These are phyloP conservation scores for Rosa lucieae DNA, from an alignment of 306 rosid species.

Conservation along the genomic window DNA sequence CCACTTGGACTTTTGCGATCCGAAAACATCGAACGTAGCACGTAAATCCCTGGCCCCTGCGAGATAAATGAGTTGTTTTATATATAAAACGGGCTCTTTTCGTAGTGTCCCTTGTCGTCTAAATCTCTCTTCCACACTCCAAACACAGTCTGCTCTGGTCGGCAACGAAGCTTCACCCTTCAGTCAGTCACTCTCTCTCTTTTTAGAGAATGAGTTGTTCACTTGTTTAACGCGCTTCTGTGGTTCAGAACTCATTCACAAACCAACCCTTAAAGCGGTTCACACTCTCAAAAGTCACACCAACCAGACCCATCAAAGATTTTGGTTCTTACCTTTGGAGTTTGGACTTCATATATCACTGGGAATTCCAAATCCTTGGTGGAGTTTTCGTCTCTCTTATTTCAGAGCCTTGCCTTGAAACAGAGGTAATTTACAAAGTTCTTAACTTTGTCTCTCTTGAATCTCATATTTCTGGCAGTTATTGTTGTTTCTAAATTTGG, in stretches of 20 bases:
- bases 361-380: not conserved
- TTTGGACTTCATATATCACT: constrained; percentile 7
- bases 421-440: not conserved
- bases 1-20: constrained; percentile 22
- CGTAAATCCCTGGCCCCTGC: not conserved
- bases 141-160: constrained; percentile 29
- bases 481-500: not conserved
- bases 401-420: constrained; percentile 3
- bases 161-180: constrained; percentile 26
- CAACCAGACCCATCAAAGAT: not conserved
- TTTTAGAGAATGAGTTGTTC: not conserved
- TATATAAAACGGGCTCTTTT: not conserved
- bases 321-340: not conserved
- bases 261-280: not conserved
- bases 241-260: not conserved
- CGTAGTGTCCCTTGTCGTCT: constrained; percentile 28
- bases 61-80: constrained; percentile 5
- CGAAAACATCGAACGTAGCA: constrained; percentile 9
- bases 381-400: constrained; percentile 5
- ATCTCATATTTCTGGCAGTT: not conserved
- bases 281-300: constrained; percentile 1
- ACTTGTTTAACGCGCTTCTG: not conserved
- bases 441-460: not conserved
- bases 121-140: constrained; percentile 26
- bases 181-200: not conserved